Conservation (phyloP, 1,139 yeast species). For the Saccharomyces hybrid region DNA sequence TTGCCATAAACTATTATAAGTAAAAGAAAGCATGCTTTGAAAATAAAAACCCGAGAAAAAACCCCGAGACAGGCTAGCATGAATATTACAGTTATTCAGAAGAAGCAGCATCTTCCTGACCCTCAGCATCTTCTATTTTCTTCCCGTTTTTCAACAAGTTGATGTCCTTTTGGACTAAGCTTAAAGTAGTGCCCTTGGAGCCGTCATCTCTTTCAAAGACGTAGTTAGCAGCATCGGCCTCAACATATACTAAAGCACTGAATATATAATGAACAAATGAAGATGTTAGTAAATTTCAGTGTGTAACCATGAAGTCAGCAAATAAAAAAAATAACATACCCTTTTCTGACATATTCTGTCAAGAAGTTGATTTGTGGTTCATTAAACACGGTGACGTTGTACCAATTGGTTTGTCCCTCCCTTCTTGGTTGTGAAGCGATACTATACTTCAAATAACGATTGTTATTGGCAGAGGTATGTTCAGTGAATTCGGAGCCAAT, state of each 20-base stretch:
- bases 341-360: conserved; percentile 49
- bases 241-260: conserved; percentile 48
- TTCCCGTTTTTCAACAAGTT: conserved; percentile 28
- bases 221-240: conserved; percentile 51
- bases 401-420: conserved; percentile 53
- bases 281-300: background rate
- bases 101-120: conserved; percentile 9
- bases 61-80: background rate
- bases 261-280: conserved; percentile 31
- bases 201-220: conserved; percentile 50
- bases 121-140: conserved; percentile 16
- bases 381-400: conserved; percentile 51
- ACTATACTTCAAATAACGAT: conserved; percentile 47
- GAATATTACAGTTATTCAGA: background rate
- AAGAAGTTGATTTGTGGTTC: conserved; percentile 47
- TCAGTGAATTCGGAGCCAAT: conserved; percentile 30
- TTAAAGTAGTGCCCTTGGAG: conserved; percentile 35
- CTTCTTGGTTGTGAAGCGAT: conserved; percentile 52
- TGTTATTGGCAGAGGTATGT: conserved; percentile 40
- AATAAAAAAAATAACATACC: no score
- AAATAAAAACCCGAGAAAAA: background rate
- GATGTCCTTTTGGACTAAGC: conserved; percentile 39
- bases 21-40: background rate
- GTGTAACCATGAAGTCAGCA: no score
- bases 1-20: background rate